Evolutionary conservation across 306 rosid species (phyloP).

Genomic region (Malus sylvestris): DNA sequence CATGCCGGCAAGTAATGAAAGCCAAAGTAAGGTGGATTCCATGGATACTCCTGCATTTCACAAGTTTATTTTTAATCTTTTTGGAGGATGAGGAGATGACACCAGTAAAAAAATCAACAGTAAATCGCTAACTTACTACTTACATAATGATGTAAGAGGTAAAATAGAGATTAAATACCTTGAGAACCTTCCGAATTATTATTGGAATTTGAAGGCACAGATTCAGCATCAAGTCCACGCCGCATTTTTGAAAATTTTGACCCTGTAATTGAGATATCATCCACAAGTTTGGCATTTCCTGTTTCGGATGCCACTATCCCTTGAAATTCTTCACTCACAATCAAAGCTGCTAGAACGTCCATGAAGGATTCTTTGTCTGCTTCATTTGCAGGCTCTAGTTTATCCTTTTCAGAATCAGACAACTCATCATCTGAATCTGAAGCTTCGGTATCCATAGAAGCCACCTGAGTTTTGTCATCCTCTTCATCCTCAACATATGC

Average conservation of each 20-base stretch:
- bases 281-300: slow-evolving; percentile 39
- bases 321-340: slow-evolving; percentile 94
- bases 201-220: slow-evolving; percentile 32
- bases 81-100: slow-evolving; percentile 8
- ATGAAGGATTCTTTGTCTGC: slow-evolving; percentile 74
- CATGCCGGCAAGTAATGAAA: slow-evolving; percentile 67
- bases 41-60: slow-evolving; percentile 45
- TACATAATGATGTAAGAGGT: neutral
- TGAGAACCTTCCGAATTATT: slow-evolving; percentile 36
- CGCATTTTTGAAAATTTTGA: slow-evolving; percentile 34
- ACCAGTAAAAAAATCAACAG: neutral
- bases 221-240: slow-evolving; percentile 24
- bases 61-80: slow-evolving; percentile 18
- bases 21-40: slow-evolving; percentile 54
- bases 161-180: slow-evolving; percentile 32
- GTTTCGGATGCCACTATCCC: slow-evolving; percentile 92
- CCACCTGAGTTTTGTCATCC: slow-evolving; percentile 57
- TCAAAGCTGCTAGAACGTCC: slow-evolving; percentile 91
- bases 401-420: slow-evolving; percentile 54
- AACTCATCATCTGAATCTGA: slow-evolving; percentile 89
- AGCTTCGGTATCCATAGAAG: slow-evolving; percentile 42
- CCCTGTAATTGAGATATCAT: slow-evolving; percentile 37
- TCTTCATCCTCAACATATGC: slow-evolving; percentile 99
- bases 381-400: slow-evolving; percentile 26
- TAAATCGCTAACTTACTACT: slow-evolving; percentile 10